A percentile compares a stretch with the other conserved stretches of the same genome.
These are phyloP conservation scores for Lanmaoa rubissima DNA, from an alignment of 768 basidiomycete genomes.

Conservation along the genomic window DNA sequence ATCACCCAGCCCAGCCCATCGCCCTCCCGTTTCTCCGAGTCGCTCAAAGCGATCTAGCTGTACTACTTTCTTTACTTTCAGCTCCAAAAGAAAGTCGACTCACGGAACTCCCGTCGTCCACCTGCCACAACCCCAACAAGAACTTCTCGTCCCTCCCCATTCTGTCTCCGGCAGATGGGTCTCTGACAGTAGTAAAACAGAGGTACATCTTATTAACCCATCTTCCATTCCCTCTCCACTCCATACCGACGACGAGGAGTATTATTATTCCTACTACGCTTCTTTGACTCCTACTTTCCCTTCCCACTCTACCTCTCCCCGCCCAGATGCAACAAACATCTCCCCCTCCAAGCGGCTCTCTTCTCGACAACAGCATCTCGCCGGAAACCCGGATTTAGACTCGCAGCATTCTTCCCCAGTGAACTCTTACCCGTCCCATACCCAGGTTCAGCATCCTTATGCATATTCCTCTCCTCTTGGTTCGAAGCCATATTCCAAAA, in stretches of 20 bases:
- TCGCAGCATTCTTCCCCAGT: slow-evolving; percentile 17
- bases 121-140: slow-evolving; percentile 10
- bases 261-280: slow-evolving; percentile 52
- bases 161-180: slow-evolving; percentile 20
- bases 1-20: slow-evolving; percentile 43
- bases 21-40: slow-evolving; percentile 13
- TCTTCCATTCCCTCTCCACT: slow-evolving; percentile 21
- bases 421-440: slow-evolving; percentile 18
- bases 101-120: slow-evolving; percentile 21
- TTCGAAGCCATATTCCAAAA: slow-evolving; percentile 5
- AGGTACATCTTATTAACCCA: slow-evolving; percentile 11
- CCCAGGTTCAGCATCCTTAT: slow-evolving; percentile 48
- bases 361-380: slow-evolving; percentile 16
- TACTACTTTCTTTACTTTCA: slow-evolving; percentile 30
- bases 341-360: slow-evolving; percentile 16
- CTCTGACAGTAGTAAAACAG: slow-evolving; percentile 1
- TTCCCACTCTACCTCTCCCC: slow-evolving; percentile 12
- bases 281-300: slow-evolving; percentile 28
- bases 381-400: slow-evolving; percentile 19
- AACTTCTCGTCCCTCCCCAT: slow-evolving; percentile 2
- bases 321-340: slow-evolving; percentile 8
- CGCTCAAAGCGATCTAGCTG: slow-evolving; percentile 46
- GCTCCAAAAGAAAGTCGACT: slow-evolving; percentile 23
- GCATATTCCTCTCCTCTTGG: slow-evolving; percentile 39
- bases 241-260: slow-evolving; percentile 41